These are phyloP conservation scores for Thymus mandschuricus DNA, from an alignment of 257 asterid species.

Conservation along the genomic window DNA sequence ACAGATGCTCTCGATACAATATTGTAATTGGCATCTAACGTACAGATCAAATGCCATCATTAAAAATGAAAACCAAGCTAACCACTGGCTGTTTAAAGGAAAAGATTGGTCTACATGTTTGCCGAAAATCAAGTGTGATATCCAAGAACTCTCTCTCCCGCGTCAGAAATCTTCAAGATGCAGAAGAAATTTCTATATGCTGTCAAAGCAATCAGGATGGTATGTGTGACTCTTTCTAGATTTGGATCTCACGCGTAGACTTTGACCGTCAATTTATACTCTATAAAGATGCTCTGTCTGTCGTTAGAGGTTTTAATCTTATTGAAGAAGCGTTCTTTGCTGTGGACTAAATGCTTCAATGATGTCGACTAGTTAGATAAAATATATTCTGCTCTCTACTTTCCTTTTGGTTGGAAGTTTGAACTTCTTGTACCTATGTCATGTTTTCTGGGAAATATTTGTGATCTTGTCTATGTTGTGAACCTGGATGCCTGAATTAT, in stretches of 20 bases:
- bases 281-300: neutral
- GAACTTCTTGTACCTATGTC: conserved; percentile 5
- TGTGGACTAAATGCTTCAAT: neutral
- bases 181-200: conserved; percentile 40
- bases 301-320: neutral
- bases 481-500: neutral
- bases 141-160: conserved; percentile 73
- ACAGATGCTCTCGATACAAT: conserved; percentile 45
- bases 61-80: conserved; percentile 81
- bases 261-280: neutral
- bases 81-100: conserved; percentile 57
- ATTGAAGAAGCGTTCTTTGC: neutral
- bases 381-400: neutral
- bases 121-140: conserved; percentile 74
- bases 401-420: neutral
- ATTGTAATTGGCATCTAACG: conserved; percentile 38
- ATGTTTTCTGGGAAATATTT: neutral
- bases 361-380: neutral
- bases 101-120: conserved; percentile 68
- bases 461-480: neutral
- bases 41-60: conserved; percentile 83
- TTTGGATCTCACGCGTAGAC: neutral
- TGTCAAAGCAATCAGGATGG: conserved; percentile 56
- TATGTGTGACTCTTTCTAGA: conserved; percentile 36
- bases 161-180: conserved; percentile 49